A percentile compares a stretch with the other conserved stretches of the same genome.
phyloP scores from a whole-genome alignment of 2,329 filamentous ascomycete genomes.

The Rutstroemia sydowiana region DNA sequence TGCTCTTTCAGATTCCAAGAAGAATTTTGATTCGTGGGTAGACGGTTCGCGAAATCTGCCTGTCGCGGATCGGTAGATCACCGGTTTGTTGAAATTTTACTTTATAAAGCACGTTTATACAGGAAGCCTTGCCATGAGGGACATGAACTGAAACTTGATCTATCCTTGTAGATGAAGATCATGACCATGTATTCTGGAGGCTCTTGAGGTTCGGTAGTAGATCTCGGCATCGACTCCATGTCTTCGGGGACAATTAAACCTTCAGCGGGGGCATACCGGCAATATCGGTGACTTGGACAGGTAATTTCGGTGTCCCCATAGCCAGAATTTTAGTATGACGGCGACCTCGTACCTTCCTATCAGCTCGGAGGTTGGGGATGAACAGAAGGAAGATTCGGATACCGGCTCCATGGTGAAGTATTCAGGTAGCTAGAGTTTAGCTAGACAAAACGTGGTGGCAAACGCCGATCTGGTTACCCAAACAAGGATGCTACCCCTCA shows the following conservation, averaged over 20 bases:
- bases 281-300: neutral
- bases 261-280: neutral
- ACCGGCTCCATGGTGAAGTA: neutral
- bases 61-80: neutral
- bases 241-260: neutral
- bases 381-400: neutral
- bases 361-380: neutral
- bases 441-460: neutral
- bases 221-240: neutral
- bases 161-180: too few species aligned
- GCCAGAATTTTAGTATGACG: neutral
- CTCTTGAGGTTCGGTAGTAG: too few species aligned
- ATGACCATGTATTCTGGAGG: neutral
- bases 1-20: neutral
- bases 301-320: neutral
- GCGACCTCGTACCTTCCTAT: neutral
- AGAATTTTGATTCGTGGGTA: neutral
- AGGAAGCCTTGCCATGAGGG: too few species aligned
- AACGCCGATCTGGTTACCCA: neutral
- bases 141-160: too few species aligned
- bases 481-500: neutral
- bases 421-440: neutral
- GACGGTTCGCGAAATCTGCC: neutral
- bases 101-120: neutral
- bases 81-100: neutral